Evolutionary conservation across 208 protist species (phyloP), one percentile per base, ranked within the genome.

Genomic region (Zelonia costaricensis): DNA sequence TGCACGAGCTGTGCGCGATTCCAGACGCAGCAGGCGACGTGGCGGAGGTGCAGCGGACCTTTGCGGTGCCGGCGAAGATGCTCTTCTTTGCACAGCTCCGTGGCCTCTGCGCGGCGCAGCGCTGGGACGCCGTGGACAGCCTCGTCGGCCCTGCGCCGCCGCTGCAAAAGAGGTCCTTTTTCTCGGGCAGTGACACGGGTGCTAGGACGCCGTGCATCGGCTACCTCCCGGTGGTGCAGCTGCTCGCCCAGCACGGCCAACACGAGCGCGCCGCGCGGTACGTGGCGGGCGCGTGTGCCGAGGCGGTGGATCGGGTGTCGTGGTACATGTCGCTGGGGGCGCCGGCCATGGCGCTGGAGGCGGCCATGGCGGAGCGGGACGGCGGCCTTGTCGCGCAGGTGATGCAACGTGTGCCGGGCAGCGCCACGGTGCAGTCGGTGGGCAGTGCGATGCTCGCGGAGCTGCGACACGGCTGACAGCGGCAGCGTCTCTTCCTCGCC

Each of bases 281-380:
- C 59, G 69, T 85, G 7, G 53, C 82, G 1, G 61, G 66, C 12
- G 58, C 84, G n/a, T 69, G 67, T 12, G 23, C 45, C 2, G 63
- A 78, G 8, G 36, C 68, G 1, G 74, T 69, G 28, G 40, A 60
- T 49, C 62, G 82, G 22, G 70, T 89, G 22, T 65, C 77, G 51
- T 69, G 74, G 72, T 83, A 76, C 68, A 68, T 89, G 69, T 52
- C 44, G 33, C 18, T 89, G 1, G 71, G 61, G 13, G 53, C 64
- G 1, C 77, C 67, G 0, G n/a, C 67, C 18, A 73, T 78, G 66
- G 83, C 76, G 25, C 54, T 84, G 18, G 79, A 84, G 65, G 78
- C 73, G 47, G 78, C 76, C 1, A 79, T 72, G 55, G 67, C 55
- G 35, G 73, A 58, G 13, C 33, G 61, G 28, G 76, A 73, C 43